Percentiles rank a stretch among this genome's conserved stretches.
Conservation (phyloP, 1,284 basidiomycete genomes). For the Mrakiaceae sp. region DNA sequence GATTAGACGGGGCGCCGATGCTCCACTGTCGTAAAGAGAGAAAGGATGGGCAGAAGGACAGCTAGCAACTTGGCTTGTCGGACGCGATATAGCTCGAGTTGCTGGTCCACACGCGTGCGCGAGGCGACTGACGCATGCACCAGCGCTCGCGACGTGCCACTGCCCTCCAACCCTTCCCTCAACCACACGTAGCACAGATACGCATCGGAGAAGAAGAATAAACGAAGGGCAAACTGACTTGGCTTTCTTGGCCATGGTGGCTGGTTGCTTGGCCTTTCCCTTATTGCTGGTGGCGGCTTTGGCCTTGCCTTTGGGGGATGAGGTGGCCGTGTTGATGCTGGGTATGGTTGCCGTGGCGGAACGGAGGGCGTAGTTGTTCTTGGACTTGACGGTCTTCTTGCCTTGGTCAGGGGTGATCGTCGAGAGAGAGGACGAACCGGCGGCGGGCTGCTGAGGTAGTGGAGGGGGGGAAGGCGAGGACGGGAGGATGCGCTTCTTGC, state of each 20-base stretch:
- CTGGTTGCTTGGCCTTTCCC: background rate
- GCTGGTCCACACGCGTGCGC: too few species aligned
- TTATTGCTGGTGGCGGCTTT: background rate
- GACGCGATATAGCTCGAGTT: background rate
- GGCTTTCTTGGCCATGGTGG: constrained; percentile 12
- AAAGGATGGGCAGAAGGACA: background rate
- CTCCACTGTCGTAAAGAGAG: too few species aligned
- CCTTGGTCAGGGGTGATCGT: background rate
- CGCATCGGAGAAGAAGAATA: background rate
- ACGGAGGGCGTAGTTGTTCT: constrained; percentile 9
- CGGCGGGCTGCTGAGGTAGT: background rate
- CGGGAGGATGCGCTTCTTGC: constrained; percentile 17
- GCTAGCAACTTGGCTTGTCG: too few species aligned
- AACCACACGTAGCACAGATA: background rate
- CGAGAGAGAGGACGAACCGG: background rate
- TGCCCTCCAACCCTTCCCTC: background rate
- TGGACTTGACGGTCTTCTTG: background rate
- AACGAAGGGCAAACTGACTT: background rate
- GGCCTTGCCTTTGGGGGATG: constrained; percentile 5
- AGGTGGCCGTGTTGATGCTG: background rate
- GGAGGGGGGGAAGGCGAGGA: constrained; percentile 7
- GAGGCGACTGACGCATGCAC: too few species aligned
- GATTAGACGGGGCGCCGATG: too few species aligned
- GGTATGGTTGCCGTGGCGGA: constrained; percentile 1
- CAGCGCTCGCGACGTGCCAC: too few species aligned